phyloP scores from a whole-genome alignment of 2,329 filamentous ascomycete species.

The Fusarium praegraminearum region DNA sequence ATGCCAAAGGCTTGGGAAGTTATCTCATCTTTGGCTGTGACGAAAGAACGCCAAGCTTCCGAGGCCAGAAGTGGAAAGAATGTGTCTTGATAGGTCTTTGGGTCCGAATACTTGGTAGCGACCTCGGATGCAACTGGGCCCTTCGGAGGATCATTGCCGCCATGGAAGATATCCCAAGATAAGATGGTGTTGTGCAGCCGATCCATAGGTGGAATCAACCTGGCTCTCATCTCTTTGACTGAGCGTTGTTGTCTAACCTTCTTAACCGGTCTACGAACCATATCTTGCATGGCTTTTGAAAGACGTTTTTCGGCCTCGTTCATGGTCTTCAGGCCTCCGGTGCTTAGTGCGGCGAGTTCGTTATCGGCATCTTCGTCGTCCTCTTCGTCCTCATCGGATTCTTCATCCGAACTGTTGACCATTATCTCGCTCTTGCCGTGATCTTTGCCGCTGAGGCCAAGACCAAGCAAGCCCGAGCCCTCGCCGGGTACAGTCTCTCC shows the following conservation, averaged over 20 bases:
- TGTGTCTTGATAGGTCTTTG: slow-evolving; percentile 83
- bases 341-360: slow-evolving; percentile 61
- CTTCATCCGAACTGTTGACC: slow-evolving; percentile 85
- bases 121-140: slow-evolving; percentile 80
- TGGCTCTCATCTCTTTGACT: slow-evolving; percentile 92
- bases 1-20: slow-evolving; percentile 85
- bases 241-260: slow-evolving; percentile 85
- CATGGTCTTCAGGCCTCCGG: slow-evolving; percentile 61
- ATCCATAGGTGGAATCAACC: slow-evolving; percentile 89
- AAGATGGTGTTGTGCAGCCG: slow-evolving; percentile 87
- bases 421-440: slow-evolving; percentile 89
- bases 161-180: slow-evolving; percentile 94
- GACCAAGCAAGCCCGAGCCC: slow-evolving; percentile 79
- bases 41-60: slow-evolving; percentile 95
- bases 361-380: slow-evolving; percentile 65
- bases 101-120: slow-evolving; percentile 80
- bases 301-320: slow-evolving; percentile 61
- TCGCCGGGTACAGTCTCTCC: slow-evolving; percentile 67
- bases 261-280: slow-evolving; percentile 79
- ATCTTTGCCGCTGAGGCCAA: slow-evolving; percentile 82
- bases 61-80: slow-evolving; percentile 92
- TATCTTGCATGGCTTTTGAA: slow-evolving; percentile 63
- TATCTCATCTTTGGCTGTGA: slow-evolving; percentile 88
- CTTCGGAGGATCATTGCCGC: slow-evolving; percentile 85
- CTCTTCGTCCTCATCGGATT: slow-evolving; percentile 75